Conservation (phyloP, 208 protist species). For the Leishmania lainsoni region DNA sequence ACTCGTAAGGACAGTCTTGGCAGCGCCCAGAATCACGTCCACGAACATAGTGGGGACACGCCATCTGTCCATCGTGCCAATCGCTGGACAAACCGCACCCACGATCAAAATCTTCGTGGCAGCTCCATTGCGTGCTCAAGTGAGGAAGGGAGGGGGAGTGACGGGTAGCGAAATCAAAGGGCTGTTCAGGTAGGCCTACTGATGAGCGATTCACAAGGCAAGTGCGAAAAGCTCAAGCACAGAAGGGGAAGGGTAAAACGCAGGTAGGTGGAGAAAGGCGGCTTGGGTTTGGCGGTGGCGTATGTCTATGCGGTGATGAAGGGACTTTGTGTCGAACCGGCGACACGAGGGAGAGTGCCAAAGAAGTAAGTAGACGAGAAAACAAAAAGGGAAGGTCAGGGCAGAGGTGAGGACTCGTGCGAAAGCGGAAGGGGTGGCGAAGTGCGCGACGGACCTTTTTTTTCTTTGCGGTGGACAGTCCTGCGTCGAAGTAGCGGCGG, state of each 20-base stretch:
- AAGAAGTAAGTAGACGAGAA: no score
- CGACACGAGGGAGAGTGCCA: not conserved
- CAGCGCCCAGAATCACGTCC: constrained; percentile 40
- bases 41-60: constrained; percentile 35
- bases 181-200: not conserved
- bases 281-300: not conserved
- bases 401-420: not conserved
- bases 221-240: not conserved
- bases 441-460: not conserved
- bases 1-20: constrained; percentile 35
- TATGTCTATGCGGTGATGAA: not conserved
- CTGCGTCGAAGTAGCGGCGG: not conserved
- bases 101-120: constrained; percentile 45
- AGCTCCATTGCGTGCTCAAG: not conserved
- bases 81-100: constrained; percentile 47
- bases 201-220: not conserved
- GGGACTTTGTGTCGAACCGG: not conserved
- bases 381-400: not conserved
- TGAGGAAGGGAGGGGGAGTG: not conserved
- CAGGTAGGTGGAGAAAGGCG: not conserved
- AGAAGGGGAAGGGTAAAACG: not conserved
- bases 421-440: not conserved
- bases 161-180: not conserved
- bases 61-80: constrained; percentile 52
- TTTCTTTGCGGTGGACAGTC: no score